phyloP scores from a whole-genome alignment of 495 filamentous ascomycete species.

The Neurospora sp. region DNA sequence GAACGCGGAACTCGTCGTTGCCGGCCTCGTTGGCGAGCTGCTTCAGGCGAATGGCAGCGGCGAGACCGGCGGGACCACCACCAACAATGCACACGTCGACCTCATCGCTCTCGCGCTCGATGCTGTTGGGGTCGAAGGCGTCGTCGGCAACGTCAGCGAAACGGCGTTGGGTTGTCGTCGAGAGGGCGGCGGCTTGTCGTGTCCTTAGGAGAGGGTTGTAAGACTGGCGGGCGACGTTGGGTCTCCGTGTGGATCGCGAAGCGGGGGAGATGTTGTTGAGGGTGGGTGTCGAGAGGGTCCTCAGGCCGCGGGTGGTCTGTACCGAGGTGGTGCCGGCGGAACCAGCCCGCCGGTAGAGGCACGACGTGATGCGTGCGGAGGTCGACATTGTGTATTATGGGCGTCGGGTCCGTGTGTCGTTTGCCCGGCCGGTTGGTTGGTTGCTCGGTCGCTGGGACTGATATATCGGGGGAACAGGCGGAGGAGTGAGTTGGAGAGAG shows the following conservation, averaged over 20 bases:
- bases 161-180: conserved; percentile 39
- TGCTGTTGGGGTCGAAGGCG: conserved; percentile 57
- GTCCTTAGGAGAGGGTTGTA: conserved; percentile 1
- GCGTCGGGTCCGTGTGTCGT: not conserved
- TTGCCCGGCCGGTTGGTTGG: not conserved
- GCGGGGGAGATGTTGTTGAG: conserved; percentile 3
- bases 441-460: not conserved
- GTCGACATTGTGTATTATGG: conserved; percentile 14
- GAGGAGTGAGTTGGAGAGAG: not conserved
- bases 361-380: conserved; percentile 18
- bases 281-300: conserved; percentile 11
- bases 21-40: conserved; percentile 93
- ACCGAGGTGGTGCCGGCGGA: conserved; percentile 4
- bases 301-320: conserved; percentile 8
- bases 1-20: conserved; percentile 88
- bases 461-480: not conserved
- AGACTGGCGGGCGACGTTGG: conserved; percentile 1
- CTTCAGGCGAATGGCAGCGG: conserved; percentile 88
- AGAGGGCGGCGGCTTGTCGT: conserved; percentile 3
- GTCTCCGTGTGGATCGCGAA: not conserved
- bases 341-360: conserved; percentile 19
- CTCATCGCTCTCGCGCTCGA: conserved; percentile 82
- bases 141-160: conserved; percentile 41
- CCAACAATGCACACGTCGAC: conserved; percentile 97
- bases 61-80: conserved; percentile 85